Evolutionary conservation across 139 green algal genomes (phyloP), one percentile per base, ranked within the genome.

Genomic region (Yamagishiella unicocca): DNA sequence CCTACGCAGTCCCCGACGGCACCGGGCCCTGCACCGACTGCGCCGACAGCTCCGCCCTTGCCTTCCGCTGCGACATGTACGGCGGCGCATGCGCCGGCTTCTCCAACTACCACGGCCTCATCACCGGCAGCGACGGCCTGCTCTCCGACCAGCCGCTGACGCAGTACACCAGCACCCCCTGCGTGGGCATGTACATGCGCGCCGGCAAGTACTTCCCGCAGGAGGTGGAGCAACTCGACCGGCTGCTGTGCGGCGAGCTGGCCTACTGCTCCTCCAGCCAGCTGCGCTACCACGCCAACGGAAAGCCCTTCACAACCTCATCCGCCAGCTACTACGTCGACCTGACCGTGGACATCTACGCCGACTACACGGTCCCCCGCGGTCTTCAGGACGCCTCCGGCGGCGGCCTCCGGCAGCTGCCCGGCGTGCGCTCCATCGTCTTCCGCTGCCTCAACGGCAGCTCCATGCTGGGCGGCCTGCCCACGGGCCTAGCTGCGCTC

Each of bases 191-290:
- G 24, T 92, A 75, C 55, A 37, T 38, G 22, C 81, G 86, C n/a
- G 46, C 75, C 3, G 37, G 4, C 24, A 24, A 14, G 25, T 46
- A 4, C n/a, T 70, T 82, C 33, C 80, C 87, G 0, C 7, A 25
- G 4, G 86, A 89, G 72, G 80, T 89, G 25, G 86, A 90, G 35
- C 50, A 66, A 9, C 76, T 92, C 37, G 89, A 92, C 58, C 43
- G 50, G 31, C 55, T 92, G 76, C 58, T 92, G 45, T 92, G 89
- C 55, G 86, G 89, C 31, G 76, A 85, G 35, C 43, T 1, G 0
- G 53, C 72, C 4, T 92, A 90, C 76, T 92, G 89, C 82, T 35
- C 29, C 86, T 25, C 45, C 5, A 24, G 38, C 17, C 70, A 80
- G 37, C 66, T 87, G 5, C 70, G 76, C 3, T 88, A 91, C 74